Evolutionary conservation across 805 yeast genomes (phyloP).

Genomic region (Wickerhamomyces chaumierensis): DNA sequence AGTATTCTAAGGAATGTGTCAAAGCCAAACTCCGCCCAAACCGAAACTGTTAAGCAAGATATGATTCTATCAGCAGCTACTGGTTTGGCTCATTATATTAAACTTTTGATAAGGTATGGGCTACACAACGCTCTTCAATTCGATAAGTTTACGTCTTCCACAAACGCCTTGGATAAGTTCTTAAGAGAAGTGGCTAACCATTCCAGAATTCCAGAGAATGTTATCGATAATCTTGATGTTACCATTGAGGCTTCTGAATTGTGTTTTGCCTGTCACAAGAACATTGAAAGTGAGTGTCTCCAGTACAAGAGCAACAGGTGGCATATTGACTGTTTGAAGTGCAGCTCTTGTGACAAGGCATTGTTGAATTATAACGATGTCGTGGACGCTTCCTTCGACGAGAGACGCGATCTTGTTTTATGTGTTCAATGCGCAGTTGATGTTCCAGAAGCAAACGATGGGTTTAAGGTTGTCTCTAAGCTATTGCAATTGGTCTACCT

Average conservation of each 20-base stretch:
- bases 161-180: constrained; percentile 53
- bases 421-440: constrained; percentile 56
- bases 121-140: constrained; percentile 63
- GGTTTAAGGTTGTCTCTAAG: constrained; percentile 54
- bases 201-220: constrained; percentile 27
- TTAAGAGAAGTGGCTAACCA: constrained; percentile 41
- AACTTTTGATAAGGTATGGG: constrained; percentile 73
- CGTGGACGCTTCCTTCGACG: constrained; percentile 32
- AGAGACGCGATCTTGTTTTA: constrained; percentile 24
- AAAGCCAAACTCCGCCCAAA: constrained; percentile 32
- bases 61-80: constrained; percentile 68
- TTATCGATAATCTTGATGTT: constrained; percentile 28
- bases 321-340: constrained; percentile 70
- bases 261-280: constrained; percentile 59
- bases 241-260: constrained; percentile 60
- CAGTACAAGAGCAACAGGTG: constrained; percentile 55
- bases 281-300: constrained; percentile 79
- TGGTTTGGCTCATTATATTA: constrained; percentile 85
- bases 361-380: constrained; percentile 28
- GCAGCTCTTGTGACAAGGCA: constrained; percentile 43
- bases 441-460: constrained; percentile 37
- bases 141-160: constrained; percentile 45
- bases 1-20: constrained; percentile 47
- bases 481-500: constrained; percentile 66
- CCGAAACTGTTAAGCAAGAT: constrained; percentile 34